Conservation (phyloP, 352 stramenopile species). For the Pythium sukuiense region DNA sequence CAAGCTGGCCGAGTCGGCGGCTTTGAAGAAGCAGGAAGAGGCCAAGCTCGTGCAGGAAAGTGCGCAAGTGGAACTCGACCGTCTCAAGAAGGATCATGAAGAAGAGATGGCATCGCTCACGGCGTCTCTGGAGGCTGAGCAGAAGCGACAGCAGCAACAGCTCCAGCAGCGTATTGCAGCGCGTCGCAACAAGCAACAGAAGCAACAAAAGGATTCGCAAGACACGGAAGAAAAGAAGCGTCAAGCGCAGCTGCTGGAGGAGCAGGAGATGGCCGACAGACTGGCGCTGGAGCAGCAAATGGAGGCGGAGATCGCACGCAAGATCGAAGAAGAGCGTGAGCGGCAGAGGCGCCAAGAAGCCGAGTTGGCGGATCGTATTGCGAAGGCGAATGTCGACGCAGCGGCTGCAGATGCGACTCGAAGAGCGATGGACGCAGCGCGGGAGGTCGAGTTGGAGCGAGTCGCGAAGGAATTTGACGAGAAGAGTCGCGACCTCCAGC, state of each 20-base stretch:
- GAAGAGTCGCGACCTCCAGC: slow-evolving; percentile 53
- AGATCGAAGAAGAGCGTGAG: slow-evolving; percentile 54
- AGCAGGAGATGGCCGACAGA: slow-evolving; percentile 30
- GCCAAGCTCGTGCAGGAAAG: slow-evolving; percentile 22
- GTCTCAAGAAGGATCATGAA: slow-evolving; percentile 64
- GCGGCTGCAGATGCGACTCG: slow-evolving; percentile 41
- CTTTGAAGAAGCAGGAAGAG: slow-evolving; percentile 20
- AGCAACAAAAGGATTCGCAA: slow-evolving; percentile 33
- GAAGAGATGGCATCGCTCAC: slow-evolving; percentile 56
- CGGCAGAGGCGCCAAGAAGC: slow-evolving; percentile 52
- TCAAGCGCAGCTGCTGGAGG: slow-evolving; percentile 15
- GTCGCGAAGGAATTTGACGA: slow-evolving; percentile 65
- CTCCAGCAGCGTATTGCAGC: slow-evolving; percentile 66
- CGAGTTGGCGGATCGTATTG: slow-evolving; percentile 39
- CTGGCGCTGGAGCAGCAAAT: slow-evolving; percentile 39
- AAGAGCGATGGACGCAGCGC: slow-evolving; percentile 46
- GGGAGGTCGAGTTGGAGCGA: slow-evolving; percentile 53
- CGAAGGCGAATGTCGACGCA: slow-evolving; percentile 38
- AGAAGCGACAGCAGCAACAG: slow-evolving; percentile 46
- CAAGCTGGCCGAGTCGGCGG: slow-evolving; percentile 13
- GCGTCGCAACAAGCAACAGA: slow-evolving; percentile 38
- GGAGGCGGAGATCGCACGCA: slow-evolving; percentile 31
- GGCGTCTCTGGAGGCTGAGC: slow-evolving; percentile 42
- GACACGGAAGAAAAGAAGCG: slow-evolving; percentile 14
- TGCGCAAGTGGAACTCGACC: slow-evolving; percentile 48